These are phyloP conservation scores for Myriosclerotinia duriaeana DNA, from an alignment of 2,329 filamentous ascomycete species.

Conservation along the genomic window DNA sequence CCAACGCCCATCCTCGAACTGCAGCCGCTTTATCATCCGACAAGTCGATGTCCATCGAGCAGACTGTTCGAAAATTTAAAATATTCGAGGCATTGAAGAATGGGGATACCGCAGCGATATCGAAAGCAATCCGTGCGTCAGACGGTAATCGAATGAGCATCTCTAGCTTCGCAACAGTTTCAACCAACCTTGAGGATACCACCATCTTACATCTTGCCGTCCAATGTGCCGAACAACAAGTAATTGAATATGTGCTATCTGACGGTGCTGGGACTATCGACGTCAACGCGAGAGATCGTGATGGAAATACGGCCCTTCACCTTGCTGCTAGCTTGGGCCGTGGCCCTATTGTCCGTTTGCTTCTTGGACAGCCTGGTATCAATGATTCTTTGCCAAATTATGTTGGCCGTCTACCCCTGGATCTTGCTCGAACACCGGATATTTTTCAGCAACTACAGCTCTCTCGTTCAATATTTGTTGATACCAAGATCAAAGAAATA, in stretches of 20 bases:
- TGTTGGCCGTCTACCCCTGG: slow-evolving; percentile 80
- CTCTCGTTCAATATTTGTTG: slow-evolving; percentile 83
- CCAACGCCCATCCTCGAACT: slow-evolving; percentile 1
- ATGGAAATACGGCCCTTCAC: slow-evolving; percentile 92
- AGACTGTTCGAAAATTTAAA: slow-evolving; percentile 91
- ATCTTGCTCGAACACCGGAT: slow-evolving; percentile 86
- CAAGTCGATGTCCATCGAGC: slow-evolving; percentile 66
- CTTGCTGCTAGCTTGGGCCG: slow-evolving; percentile 82
- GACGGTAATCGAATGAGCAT: slow-evolving; percentile 44
- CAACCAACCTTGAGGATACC: slow-evolving; percentile 68
- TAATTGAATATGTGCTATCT: slow-evolving; percentile 92
- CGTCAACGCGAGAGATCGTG: slow-evolving; percentile 85
- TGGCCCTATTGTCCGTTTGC: slow-evolving; percentile 73
- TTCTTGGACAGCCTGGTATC: slow-evolving; percentile 79
- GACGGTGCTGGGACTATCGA: slow-evolving; percentile 68
- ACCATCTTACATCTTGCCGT: slow-evolving; percentile 91
- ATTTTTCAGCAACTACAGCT: slow-evolving; percentile 96
- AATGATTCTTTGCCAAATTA: slow-evolving; percentile 87
- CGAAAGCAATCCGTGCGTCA: slow-evolving; percentile 75
- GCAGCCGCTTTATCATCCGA: slow-evolving; percentile 34
- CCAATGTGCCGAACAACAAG: slow-evolving; percentile 88
- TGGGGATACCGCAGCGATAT: slow-evolving; percentile 88
- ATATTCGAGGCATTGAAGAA: slow-evolving; percentile 89
- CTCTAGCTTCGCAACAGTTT: slow-evolving; percentile 42
- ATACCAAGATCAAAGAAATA: slow-evolving; percentile 79